Conservation (phyloP, 106 monocot species). For the Ottelia alismoides region DNA sequence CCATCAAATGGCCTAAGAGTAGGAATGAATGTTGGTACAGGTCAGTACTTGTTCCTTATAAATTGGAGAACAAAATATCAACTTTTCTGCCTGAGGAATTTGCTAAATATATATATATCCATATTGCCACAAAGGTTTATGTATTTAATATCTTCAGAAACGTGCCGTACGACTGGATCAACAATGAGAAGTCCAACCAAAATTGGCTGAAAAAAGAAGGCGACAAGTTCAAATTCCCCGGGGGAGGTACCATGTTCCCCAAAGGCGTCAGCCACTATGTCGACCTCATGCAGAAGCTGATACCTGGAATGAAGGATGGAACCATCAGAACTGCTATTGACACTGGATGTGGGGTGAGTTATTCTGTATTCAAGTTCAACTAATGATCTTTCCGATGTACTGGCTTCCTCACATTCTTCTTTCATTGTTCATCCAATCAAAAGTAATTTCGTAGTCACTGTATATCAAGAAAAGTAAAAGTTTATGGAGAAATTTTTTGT, state of each 20-base stretch:
- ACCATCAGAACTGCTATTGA: conserved; percentile 81
- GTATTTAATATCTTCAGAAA: conserved; percentile 25
- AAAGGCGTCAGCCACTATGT: conserved; percentile 61
- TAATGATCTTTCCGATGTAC: no score
- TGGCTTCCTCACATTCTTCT: no score
- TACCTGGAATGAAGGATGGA: conserved; percentile 87
- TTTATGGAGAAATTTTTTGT: no score
- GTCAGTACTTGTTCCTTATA: conserved; percentile 2
- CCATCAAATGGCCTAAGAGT: conserved; percentile 22
- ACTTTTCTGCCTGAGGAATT: no score
- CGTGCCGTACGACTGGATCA: conserved; percentile 87
- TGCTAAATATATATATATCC: background rate
- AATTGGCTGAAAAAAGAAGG: conserved; percentile 81
- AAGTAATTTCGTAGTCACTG: no score
- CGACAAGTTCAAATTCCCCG: conserved; percentile 73
- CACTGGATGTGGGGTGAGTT: conserved; percentile 85
- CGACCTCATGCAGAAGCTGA: conserved; percentile 57
- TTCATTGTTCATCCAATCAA: no score
- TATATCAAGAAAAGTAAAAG: no score
- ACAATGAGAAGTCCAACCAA: conserved; percentile 75
- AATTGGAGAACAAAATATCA: no score
- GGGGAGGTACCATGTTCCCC: conserved; percentile 91
- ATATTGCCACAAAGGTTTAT: background rate
- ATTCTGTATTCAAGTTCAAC: no score
- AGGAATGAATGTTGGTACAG: conserved; percentile 20